A percentile compares a stretch with the other conserved stretches of the same genome.
Conservation (phyloP, 2,329 filamentous ascomycete species). For the Pezicula radicicola region DNA sequence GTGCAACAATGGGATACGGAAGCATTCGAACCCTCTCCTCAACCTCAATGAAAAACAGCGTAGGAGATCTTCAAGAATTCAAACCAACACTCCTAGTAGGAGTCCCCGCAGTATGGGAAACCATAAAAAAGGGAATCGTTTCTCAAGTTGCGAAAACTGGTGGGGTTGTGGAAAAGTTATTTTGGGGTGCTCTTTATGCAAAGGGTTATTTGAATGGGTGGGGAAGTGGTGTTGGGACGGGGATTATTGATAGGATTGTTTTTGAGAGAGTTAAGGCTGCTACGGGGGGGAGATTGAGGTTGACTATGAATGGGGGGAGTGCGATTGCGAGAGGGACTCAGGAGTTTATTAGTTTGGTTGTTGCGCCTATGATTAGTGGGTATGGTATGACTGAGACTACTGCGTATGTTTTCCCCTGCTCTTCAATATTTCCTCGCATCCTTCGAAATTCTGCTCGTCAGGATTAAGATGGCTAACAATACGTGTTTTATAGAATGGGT, state of each 20-base stretch:
- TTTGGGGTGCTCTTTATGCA: slow-evolving; percentile 60
- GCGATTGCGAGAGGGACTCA: slow-evolving; percentile 83
- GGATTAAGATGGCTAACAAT: too few relatives aligned
- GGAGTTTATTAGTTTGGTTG: slow-evolving; percentile 82
- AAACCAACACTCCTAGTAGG: slow-evolving; percentile 86
- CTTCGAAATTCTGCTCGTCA: too few relatives aligned
- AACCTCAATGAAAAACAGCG: slow-evolving; percentile 79
- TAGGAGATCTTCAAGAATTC: slow-evolving; percentile 90
- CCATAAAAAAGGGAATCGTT: slow-evolving; percentile 90
- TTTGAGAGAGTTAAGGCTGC: slow-evolving; percentile 88
- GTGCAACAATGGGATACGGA: slow-evolving; percentile 89
- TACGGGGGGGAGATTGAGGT: slow-evolving; percentile 80
- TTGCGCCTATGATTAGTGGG: slow-evolving; percentile 88
- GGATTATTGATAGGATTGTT: slow-evolving; percentile 73
- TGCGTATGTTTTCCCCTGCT: slow-evolving; percentile 36
- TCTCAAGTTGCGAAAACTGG: slow-evolving; percentile 69
- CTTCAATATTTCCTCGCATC: too few relatives aligned
- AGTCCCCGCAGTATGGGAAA: slow-evolving; percentile 96
- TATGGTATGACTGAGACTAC: slow-evolving; percentile 93
- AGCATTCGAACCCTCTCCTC: slow-evolving; percentile 86
- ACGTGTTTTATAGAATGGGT: slow-evolving; percentile 72
- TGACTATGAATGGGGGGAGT: slow-evolving; percentile 90
- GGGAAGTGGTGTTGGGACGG: slow-evolving; percentile 54
- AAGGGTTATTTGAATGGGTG: slow-evolving; percentile 52
- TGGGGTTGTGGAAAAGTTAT: slow-evolving; percentile 67